Evolutionary conservation across 192 early-diverging fungal genomes (phyloP), one percentile per base, ranked within the genome.

Genomic region (Coemansia sp.): DNA sequence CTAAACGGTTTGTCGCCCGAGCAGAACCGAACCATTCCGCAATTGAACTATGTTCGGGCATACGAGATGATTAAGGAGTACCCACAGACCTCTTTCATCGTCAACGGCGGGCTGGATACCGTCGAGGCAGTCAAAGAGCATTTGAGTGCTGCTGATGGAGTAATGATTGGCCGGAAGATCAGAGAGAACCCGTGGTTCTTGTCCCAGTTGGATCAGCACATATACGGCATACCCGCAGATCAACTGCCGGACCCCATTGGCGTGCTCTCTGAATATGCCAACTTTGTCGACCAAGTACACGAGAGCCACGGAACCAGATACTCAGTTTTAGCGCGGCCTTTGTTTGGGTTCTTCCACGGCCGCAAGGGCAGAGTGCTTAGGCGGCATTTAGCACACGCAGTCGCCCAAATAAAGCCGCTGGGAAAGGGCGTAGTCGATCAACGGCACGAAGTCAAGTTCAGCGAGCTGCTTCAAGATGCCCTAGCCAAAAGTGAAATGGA

Each of bases 111-210:
- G 6, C 87, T 91, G 27, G 81, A 83, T 50, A 83, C 78, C 2
- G 79, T 82, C 18, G 80, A 86, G 12, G 65, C 83, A 2, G 78
- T 90, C 13, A 69, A 68, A 4, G 61, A 68, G 18, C 88, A 88
- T 58, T 65, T 93, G 24, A 67, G 69, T 0, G 4, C 34, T 10
- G 85, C 85, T 0, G 89, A 90, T 67, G 90, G 89, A 1, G 87
- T 90, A 41, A 93, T 93, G 92, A 69, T 93, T 47, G 92, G 92
- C 29, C 71, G 92, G 31, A 87, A 91, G 79, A 70, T 93, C 0
- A 87, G 87, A 70, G 86, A 91, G 46, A 72, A 89, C 46, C 91
- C 91, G 15, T 82, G 89, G 79, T 92, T 92, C 62, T 74, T 92
- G 40, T 71, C 87, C 7, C 76, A 70, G 50, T 68, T 92, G 12